Percentiles rank a stretch among this genome's conserved stretches.
Evolutionary conservation across 1,139 yeast genomes (phyloP).

Genomic region (Arxiozyma heterogenica): DNA sequence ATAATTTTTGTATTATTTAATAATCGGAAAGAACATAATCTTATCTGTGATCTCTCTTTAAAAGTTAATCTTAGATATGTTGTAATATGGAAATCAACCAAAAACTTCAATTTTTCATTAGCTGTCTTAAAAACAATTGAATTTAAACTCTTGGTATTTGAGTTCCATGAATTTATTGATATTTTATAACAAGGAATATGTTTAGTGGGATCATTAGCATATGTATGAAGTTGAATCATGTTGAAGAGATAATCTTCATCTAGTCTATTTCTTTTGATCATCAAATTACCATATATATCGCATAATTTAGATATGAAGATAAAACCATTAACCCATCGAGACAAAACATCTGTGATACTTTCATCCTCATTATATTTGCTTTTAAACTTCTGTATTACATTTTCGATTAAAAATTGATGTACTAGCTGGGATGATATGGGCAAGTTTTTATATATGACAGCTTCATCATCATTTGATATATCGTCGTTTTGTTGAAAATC

Average conservation of each 20-base stretch:
- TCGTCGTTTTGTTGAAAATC: neutral
- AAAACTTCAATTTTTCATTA: constrained; percentile 23
- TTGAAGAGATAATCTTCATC: constrained; percentile 8
- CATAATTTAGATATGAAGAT: constrained; percentile 20
- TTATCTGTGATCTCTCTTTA: constrained; percentile 20
- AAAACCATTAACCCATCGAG: constrained; percentile 13
- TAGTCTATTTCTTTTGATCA: neutral
- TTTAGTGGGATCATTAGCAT: neutral
- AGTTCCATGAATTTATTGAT: constrained; percentile 27
- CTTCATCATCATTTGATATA: constrained; percentile 3
- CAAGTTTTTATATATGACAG: constrained; percentile 11
- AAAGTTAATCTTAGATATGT: constrained; percentile 19
- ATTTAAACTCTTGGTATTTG: constrained; percentile 16
- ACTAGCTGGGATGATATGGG: constrained; percentile 18
- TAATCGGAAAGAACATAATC: constrained; percentile 12
- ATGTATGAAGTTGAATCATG: constrained; percentile 5
- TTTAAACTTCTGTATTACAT: neutral
- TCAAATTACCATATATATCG: constrained; percentile 10
- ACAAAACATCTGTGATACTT: neutral
- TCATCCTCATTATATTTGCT: neutral
- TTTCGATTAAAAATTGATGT: constrained; percentile 23
- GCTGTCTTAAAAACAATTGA: constrained; percentile 24
- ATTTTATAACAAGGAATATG: neutral
- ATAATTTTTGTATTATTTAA: neutral
- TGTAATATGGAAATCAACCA: constrained; percentile 26